Base-by-base conservation (phyloP, 768 basidiomycete species). In the Termitomyces sp. region DNA sequence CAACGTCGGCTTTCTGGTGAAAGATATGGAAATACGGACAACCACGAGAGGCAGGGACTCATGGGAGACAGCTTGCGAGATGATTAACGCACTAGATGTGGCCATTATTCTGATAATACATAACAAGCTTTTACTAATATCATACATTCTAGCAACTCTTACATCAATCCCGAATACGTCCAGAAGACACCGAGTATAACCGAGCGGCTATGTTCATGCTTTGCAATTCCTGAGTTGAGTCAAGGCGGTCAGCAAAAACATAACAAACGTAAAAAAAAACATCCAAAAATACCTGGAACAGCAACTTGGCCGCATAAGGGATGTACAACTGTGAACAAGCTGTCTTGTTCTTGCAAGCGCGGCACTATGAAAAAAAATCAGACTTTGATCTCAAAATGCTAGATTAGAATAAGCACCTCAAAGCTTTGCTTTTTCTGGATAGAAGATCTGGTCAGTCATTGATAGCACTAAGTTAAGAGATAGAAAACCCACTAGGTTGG, bases 291-390 rank as follows among this genome's bases (percentile, higher is more conserved):
- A 86, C 93, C 84, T 97, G 95, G 88, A 97, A 94, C 46, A 98
- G 80, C 56, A 97, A 73, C 71, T 98, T 97, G 20, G 96, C 96
- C 12, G 97, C 96, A 69, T 99, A 99, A 28, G 97, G 95, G 70
- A 96, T 92, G 65, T 92, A 90, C 6, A 92, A 70, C 64, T 94
- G 94, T 52, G 92, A 93, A 70, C 90, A 90, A 33, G 92, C 92
- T 18, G 94, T 96, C 77, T 95, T 95, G 78, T 97, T 98, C 70
- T 94, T 91, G 75, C 96, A 98, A 24, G 94, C 90, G 56, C 96
- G 90, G 69, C 97, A 99, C 81, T 83, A 56, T 83, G 56, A 18
- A 45, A 57, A 43, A 50, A 45, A 3, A 43, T 54, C 5, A 54
- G 36, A 43, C 18, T 7, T 28, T 49, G 26, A 49, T 22, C 36